Evolutionary conservation across 2,329 filamentous ascomycete genomes (phyloP), one percentile per base, ranked within the genome.

Genomic region (Colletotrichum aenigma): DNA sequence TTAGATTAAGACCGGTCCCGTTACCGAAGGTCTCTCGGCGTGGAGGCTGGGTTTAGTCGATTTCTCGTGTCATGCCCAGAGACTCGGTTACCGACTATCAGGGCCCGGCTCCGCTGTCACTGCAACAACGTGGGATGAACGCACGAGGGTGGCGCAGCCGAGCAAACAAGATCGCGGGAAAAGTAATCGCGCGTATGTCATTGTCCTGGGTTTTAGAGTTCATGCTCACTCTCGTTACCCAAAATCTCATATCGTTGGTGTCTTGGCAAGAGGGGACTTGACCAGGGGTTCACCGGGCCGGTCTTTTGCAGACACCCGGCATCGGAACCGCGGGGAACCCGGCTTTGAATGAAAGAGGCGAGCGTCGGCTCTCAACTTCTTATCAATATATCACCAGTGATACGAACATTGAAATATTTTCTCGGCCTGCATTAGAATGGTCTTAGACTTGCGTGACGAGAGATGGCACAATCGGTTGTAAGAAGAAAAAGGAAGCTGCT

Each of bases 291-390:
- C 34, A 34, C 52, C 68, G 24, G 61, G 61, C 26, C 60, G 26
- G 65, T 58, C 55, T 69, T 72, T 13, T 2, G 43, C 16, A 24
- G 21, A 12, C 13, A 34, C 56, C 73, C 69, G 70, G 62, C 55
- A 72, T 75, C 62, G 62, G 62, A 30, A 72, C 68, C 68, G 68
- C 55, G 68, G 72, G 68, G 26, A 75, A 71, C 55, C 26, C 55
- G 24, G 68, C 24, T n/a, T 15, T 64, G 16, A 32, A 18, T 13
- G 16, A 70, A 30, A 13, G 30, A 71, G 24, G 66, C 48, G 28
- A 58, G n/a, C 10, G 26, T 43, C 38, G 55, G 56, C 26, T 72
- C 3, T 67, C 26, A 9, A 18, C 28, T 18, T 34, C 62, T 67
- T 66, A 43, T 34, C 61, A 56, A n/a, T 9, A 28, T 8, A 15